Conservation (phyloP, 805 yeast species). For the Yamadazyma nakazawae region DNA sequence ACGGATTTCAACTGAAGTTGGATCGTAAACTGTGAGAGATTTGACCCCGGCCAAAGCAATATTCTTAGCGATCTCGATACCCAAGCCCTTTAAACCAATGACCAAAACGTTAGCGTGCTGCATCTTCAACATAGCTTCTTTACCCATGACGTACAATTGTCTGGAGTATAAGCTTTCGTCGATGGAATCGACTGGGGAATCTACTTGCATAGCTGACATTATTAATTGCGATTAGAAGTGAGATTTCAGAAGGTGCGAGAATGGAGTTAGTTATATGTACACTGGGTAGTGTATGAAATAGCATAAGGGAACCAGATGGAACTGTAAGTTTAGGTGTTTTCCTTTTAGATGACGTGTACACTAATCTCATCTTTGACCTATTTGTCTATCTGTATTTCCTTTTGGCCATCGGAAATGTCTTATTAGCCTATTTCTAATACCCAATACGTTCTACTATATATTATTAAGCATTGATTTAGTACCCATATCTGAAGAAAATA, state of each 20-base stretch:
- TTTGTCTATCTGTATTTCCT: too few relatives aligned
- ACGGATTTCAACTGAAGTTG: slow-evolving; percentile 56
- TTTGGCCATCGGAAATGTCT: too few relatives aligned
- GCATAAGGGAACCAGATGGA: neutral
- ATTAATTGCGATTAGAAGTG: slow-evolving; percentile 3
- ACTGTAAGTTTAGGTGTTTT: too few relatives aligned
- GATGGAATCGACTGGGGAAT: slow-evolving; percentile 46
- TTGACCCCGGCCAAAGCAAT: slow-evolving; percentile 97
- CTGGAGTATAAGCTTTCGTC: slow-evolving; percentile 96
- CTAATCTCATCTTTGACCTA: too few relatives aligned
- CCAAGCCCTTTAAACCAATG: slow-evolving; percentile 88
- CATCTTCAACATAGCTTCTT: slow-evolving; percentile 98
- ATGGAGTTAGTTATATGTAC: neutral
- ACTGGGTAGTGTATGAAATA: neutral
- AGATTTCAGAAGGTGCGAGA: slow-evolving; percentile 6
- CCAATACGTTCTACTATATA: too few relatives aligned
- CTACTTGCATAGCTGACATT: slow-evolving; percentile 38
- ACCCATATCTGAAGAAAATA: slow-evolving; percentile 53
- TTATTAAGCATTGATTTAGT: slow-evolving; percentile 17
- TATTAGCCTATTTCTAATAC: too few relatives aligned
- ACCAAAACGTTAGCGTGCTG: slow-evolving; percentile 89
- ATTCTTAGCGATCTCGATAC: slow-evolving; percentile 94
- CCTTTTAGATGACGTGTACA: too few relatives aligned
- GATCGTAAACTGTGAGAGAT: slow-evolving; percentile 82
- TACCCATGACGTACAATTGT: slow-evolving; percentile 93